A percentile compares a stretch with the other conserved stretches of the same genome.
phyloP scores from a whole-genome alignment of 176 grass and related monocot species.

The Eragrostis curvula region DNA sequence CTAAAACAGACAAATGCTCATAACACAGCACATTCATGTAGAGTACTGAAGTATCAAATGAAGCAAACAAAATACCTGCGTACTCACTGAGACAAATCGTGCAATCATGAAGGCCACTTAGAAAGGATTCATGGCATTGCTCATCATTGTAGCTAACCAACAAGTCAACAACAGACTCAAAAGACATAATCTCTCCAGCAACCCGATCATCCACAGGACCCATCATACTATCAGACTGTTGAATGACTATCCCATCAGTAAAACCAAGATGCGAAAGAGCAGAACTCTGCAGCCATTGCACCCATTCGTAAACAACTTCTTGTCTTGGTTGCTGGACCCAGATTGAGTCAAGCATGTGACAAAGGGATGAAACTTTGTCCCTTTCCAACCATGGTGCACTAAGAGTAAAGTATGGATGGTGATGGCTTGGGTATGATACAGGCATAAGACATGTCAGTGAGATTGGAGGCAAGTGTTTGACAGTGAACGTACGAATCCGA shows the following conservation, averaged over 20 bases:
- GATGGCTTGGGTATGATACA: conserved; percentile 62
- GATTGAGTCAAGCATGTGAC: conserved; percentile 55
- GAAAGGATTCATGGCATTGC: conserved; percentile 57
- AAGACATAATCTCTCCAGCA: conserved; percentile 24
- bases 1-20: too few relatives aligned
- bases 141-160: conserved; percentile 58
- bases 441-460: conserved; percentile 60
- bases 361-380: conserved; percentile 53
- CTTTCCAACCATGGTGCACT: conserved; percentile 49
- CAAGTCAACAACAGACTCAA: conserved; percentile 39
- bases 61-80: conserved; percentile 28
- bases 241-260: conserved; percentile 41
- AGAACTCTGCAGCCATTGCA: conserved; percentile 61
- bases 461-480: too few relatives aligned
- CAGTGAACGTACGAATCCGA: too few relatives aligned
- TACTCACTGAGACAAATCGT: conserved; percentile 55
- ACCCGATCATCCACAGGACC: conserved; percentile 36
- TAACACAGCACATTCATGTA: too few relatives aligned
- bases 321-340: conserved; percentile 57
- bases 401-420: conserved; percentile 53
- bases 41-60: too few relatives aligned
- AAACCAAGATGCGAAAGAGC: conserved; percentile 61
- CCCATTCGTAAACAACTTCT: conserved; percentile 62
- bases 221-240: conserved; percentile 11
- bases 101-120: conserved; percentile 50